Evolutionary conservation across 805 yeast genomes (phyloP), one percentile per base, ranked within the genome.

Genomic region (Starmerella floris): DNA sequence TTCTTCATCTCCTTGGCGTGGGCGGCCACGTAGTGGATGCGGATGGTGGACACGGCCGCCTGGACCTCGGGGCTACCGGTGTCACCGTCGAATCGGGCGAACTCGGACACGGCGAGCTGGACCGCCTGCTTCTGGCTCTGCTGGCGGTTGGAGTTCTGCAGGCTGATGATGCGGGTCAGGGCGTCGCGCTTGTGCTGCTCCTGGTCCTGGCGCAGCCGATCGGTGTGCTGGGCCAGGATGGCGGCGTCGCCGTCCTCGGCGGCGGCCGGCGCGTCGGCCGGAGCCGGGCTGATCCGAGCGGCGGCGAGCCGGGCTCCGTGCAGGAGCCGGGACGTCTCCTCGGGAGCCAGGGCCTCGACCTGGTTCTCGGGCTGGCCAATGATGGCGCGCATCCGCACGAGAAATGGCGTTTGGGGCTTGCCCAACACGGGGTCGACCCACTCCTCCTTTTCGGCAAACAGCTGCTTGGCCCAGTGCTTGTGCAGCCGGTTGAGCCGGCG

Each of bases 1-100:
- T 85, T 80, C 51, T 76, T 78, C 57, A 77, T 68, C 39, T 73
- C 68, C 52, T 72, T 69, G 43, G 81, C 70, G 57, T 87, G 95
- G 35, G 74, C 71, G 66, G 83, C 83, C 48, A 83, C 67, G 50
- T 74, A 77, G 51, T 79, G 82, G 52, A 91, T 83, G 55, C 74
- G 74, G 38, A 83, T 78, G 0, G 97, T 84, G 65, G 79, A 65
- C 23, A 83, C 72, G 2, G 96, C 97, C 2, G 97, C 95, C 62
- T 87, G 96, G 22, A 87, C 95, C 63, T 88, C 97, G 41, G 94
- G 76, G 2, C 95, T 83, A 2, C 94, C 96, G 1, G 95, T 83
- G 60, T 91, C 97, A 41, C 94, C 95, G 36, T 77, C 84, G 50
- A 72, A 69, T 55, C 94, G 70, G 53, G 75, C 77, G 61, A 88